These are phyloP conservation scores for Lachnellula hyalina DNA, from an alignment of 2,329 filamentous ascomycete species.

Conservation along the genomic window DNA sequence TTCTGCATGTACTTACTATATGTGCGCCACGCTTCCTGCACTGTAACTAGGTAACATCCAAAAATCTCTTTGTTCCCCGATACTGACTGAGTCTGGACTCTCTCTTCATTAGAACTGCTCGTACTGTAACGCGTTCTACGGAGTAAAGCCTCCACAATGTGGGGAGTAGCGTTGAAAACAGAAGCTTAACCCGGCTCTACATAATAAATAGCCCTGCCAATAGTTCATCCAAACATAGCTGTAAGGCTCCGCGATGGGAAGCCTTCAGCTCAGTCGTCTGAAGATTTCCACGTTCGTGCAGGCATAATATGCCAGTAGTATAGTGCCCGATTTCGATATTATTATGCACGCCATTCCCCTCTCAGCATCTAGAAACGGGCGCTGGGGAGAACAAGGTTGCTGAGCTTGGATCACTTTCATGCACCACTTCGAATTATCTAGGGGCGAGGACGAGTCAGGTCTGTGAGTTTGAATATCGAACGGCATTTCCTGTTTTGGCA, in stretches of 20 bases:
- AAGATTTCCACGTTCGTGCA: constrained; percentile 17
- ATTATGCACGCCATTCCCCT: constrained; percentile 22
- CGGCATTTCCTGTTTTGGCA: neutral
- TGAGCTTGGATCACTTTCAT: constrained; percentile 14
- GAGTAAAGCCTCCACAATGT: constrained; percentile 4
- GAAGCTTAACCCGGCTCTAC: constrained; percentile 6
- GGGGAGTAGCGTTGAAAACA: neutral
- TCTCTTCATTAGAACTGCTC: neutral
- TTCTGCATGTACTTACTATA: neutral
- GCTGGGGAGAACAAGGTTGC: constrained; percentile 3
- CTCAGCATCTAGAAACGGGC: neutral
- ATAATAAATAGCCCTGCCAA: constrained; percentile 17
- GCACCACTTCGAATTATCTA: neutral
- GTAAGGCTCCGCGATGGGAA: neutral
- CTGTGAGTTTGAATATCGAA: neutral
- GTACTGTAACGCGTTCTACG: neutral
- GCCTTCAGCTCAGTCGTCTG: constrained; percentile 9
- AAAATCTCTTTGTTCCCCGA: too few species aligned
- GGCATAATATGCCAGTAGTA: constrained; percentile 14
- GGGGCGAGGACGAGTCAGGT: neutral
- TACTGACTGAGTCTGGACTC: too few species aligned
- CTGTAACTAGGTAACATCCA: too few species aligned
- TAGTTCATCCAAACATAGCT: constrained; percentile 9
- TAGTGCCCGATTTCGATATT: constrained; percentile 12
- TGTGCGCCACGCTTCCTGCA: neutral